Conservation (phyloP, 148 eudicot genomes). For the Silene latifolia region DNA sequence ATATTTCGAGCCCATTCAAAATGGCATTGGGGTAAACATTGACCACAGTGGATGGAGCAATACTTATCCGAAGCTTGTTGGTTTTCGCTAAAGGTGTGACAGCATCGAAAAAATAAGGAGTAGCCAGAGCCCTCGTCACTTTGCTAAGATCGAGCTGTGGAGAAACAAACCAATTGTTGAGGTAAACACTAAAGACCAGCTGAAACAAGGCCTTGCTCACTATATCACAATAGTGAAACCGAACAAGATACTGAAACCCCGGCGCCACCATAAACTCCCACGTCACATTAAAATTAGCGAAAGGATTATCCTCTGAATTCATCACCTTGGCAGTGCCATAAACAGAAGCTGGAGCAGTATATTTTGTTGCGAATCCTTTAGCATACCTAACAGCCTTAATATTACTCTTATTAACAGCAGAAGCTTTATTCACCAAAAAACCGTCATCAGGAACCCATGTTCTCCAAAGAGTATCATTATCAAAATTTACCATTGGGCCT, state of each 20-base stretch:
- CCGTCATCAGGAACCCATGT: slow-evolving; percentile 66
- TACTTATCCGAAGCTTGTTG: slow-evolving; percentile 45
- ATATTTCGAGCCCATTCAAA: slow-evolving; percentile 79
- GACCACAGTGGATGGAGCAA: slow-evolving; percentile 53
- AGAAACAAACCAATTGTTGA: slow-evolving; percentile 46
- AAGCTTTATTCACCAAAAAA: slow-evolving; percentile 37
- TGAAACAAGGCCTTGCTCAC: slow-evolving; percentile 45
- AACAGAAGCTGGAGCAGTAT: slow-evolving; percentile 63
- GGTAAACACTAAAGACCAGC: slow-evolving; percentile 61
- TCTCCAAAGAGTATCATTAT: slow-evolving; percentile 69
- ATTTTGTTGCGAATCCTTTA: slow-evolving; percentile 44
- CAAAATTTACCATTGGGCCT: slow-evolving; percentile 45
- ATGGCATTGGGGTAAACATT: slow-evolving; percentile 63
- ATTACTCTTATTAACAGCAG: slow-evolving; percentile 32
- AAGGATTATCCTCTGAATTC: slow-evolving; percentile 53
- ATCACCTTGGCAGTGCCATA: slow-evolving; percentile 73
- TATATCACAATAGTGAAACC: slow-evolving; percentile 87
- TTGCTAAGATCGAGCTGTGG: slow-evolving; percentile 48
- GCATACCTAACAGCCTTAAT: slow-evolving; percentile 51
- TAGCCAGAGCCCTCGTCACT: slow-evolving; percentile 36
- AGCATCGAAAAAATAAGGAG: slow-evolving; percentile 55
- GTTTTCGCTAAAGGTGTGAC: slow-evolving; percentile 39
- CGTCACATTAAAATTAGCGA: slow-evolving; percentile 66
- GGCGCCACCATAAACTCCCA: slow-evolving; percentile 68
- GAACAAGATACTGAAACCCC: slow-evolving; percentile 75